phyloP scores from a whole-genome alignment of 257 asterid species.

The Solanum chiquidenum region DNA sequence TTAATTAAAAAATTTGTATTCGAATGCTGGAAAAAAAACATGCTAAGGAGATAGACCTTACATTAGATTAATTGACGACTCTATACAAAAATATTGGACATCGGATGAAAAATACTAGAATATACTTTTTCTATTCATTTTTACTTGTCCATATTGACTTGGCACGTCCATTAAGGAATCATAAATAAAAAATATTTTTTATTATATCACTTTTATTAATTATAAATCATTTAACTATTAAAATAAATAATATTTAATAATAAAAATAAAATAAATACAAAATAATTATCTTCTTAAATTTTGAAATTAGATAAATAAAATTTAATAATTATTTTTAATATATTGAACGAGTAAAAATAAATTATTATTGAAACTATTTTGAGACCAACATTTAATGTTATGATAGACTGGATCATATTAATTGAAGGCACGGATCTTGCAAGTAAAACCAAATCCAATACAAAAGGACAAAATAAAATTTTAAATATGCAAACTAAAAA shows the following conservation, averaged over 20 bases:
- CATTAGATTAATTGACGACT: fast-evolving
- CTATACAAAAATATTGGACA: no score
- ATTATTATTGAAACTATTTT: neutral
- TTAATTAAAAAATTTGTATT: neutral
- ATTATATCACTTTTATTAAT: neutral
- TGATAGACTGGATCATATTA: neutral
- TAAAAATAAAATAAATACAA: no score
- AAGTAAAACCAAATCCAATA: neutral
- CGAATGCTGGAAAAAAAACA: neutral
- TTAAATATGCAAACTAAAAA: neutral
- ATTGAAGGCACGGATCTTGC: neutral
- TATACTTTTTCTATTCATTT: neutral
- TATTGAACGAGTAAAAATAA: neutral
- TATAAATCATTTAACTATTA: no score
- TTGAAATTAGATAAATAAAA: no score
- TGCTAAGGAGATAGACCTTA: neutral
- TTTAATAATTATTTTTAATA: neutral
- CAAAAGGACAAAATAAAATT: neutral
- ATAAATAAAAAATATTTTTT: no score
- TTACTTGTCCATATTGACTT: neutral
- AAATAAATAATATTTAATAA: no score
- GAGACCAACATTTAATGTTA: neutral
- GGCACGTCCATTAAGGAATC: no score
- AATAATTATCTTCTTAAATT: no score
- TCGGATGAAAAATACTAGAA: neutral